phyloP scores from a whole-genome alignment of 2,329 filamentous ascomycete genomes.

The Fusarium albidum region DNA sequence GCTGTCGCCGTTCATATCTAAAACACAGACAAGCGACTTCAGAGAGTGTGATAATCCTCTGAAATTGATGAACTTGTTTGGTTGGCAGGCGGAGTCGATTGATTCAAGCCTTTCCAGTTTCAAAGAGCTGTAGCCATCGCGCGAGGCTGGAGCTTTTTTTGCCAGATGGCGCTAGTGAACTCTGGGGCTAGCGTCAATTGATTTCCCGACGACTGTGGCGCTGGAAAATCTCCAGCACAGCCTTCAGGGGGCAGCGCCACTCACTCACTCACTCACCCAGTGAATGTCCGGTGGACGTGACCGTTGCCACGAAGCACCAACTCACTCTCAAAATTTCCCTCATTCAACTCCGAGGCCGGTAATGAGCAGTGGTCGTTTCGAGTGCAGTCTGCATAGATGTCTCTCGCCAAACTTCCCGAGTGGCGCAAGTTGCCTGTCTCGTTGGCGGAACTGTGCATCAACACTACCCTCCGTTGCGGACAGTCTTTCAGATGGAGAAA shows the following conservation, averaged over 20 bases:
- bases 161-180: conserved; percentile 39
- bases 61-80: conserved; percentile 35
- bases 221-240: conserved; percentile 14
- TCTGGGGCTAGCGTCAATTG: conserved; percentile 36
- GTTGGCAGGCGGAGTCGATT: conserved; percentile 33
- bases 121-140: conserved; percentile 40
- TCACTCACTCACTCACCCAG: too few relatives aligned
- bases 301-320: conserved; percentile 7
- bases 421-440: conserved; percentile 89
- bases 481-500: conserved; percentile 98
- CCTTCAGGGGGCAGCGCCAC: conserved; percentile 9
- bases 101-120: conserved; percentile 42
- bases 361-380: too few relatives aligned
- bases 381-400: conserved; percentile 38
- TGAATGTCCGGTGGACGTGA: conserved; percentile 6
- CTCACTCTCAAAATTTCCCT: conserved; percentile 1
- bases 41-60: conserved; percentile 18
- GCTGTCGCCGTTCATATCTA: conserved; percentile 83
- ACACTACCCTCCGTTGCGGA: conserved; percentile 92
- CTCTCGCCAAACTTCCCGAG: conserved; percentile 65
- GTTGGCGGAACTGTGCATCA: conserved; percentile 87
- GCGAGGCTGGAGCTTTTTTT: conserved; percentile 58
- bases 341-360: background rate
- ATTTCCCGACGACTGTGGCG: conserved; percentile 9
- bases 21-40: conserved; percentile 30